Evolutionary conservation across 768 basidiomycete genomes (phyloP).

Genomic region (Psilocybe sp.): DNA sequence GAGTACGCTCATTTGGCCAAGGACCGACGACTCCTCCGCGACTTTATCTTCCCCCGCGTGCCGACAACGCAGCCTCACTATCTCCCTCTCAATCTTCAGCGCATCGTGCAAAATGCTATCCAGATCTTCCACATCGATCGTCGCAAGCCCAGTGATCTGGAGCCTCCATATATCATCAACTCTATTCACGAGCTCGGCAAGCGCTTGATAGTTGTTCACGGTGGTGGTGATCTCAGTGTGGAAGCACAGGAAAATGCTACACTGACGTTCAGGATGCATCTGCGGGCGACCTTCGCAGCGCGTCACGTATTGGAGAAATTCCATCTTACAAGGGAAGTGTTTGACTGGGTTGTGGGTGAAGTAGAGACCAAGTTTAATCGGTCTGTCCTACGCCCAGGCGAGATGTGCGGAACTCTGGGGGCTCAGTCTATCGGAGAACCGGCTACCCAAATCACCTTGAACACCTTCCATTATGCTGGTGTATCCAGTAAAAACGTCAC

Average conservation of each 20-base stretch:
- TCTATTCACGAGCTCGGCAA: constrained; percentile 71
- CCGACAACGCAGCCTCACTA: constrained; percentile 75
- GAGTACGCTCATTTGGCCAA: constrained; percentile 55
- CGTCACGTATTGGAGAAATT: constrained; percentile 85
- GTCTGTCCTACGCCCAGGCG: constrained; percentile 88
- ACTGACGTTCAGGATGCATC: constrained; percentile 88
- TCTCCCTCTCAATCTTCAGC: constrained; percentile 92
- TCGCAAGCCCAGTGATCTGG: constrained; percentile 89
- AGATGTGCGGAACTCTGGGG: constrained; percentile 98
- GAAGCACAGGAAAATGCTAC: constrained; percentile 90
- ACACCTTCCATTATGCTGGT: constrained; percentile 99
- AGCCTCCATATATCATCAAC: constrained; percentile 84
- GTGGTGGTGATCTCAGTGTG: constrained; percentile 67
- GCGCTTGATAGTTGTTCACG: constrained; percentile 84
- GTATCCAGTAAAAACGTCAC: constrained; percentile 99
- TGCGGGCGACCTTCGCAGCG: constrained; percentile 84
- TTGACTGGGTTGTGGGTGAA: constrained; percentile 97
- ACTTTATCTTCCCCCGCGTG: constrained; percentile 78
- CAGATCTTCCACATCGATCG: constrained; percentile 98
- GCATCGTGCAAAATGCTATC: constrained; percentile 91
- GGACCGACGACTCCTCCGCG: constrained; percentile 79
- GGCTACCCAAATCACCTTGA: constrained; percentile 98
- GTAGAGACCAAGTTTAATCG: constrained; percentile 95
- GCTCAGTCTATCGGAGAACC: constrained; percentile 99
- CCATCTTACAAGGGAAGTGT: constrained; percentile 89